phyloP scores from a whole-genome alignment of 2,329 filamentous ascomycete genomes.

The Trichoderma arundinaceum region DNA sequence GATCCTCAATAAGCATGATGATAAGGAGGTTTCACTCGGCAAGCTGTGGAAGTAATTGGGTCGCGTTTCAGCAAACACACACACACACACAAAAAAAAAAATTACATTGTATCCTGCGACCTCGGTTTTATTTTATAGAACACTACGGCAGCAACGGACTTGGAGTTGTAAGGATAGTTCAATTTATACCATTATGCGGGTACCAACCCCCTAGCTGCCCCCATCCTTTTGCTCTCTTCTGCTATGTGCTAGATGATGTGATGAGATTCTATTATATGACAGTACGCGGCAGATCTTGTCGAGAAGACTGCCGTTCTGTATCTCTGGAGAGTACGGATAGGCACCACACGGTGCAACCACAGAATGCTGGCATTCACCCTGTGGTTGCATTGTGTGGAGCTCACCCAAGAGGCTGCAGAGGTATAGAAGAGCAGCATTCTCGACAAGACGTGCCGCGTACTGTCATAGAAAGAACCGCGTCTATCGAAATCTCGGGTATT shows the following conservation, averaged over 20 bases:
- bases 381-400: too few relatives aligned
- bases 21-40: conserved; percentile 90
- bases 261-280: not conserved
- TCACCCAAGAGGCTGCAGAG: too few relatives aligned
- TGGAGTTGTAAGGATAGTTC: conserved; percentile 45
- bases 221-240: not conserved
- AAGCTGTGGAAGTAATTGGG: conserved; percentile 69
- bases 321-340: not conserved
- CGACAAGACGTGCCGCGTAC: too few relatives aligned
- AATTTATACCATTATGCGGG: conserved; percentile 43
- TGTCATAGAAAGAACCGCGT: too few relatives aligned
- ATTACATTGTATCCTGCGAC: conserved; percentile 4
- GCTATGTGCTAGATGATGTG: not conserved
- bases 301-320: too few relatives aligned
- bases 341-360: too few relatives aligned
- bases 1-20: conserved; percentile 99
- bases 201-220: conserved; percentile 22
- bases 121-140: conserved; percentile 37
- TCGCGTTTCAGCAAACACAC: conserved; percentile 19
- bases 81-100: conserved; percentile 5
- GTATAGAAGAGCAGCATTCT: too few relatives aligned
- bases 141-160: conserved; percentile 38
- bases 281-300: too few relatives aligned
- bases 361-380: too few relatives aligned
- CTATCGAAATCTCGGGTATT: too few relatives aligned